Conservation (phyloP, 108 stramenopile genomes). For the Parmales sp. region DNA sequence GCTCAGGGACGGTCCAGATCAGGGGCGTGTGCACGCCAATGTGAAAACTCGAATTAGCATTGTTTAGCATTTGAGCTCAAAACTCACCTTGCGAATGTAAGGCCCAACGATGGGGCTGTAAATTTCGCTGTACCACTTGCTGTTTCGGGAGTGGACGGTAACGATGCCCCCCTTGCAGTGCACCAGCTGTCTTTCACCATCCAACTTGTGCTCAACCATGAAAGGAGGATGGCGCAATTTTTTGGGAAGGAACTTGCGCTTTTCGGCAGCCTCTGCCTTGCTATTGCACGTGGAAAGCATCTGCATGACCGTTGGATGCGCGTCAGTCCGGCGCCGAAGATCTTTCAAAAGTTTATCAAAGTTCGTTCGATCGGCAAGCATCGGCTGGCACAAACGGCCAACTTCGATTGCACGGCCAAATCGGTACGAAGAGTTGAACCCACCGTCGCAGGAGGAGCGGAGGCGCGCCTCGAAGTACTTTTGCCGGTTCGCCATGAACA, state of each 20-base stretch:
- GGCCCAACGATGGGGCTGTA: slow-evolving; percentile 70
- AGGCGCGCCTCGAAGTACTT: no score
- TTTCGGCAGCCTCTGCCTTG: background rate
- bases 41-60: no score
- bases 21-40: no score
- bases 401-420: no score
- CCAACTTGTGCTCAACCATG: slow-evolving; percentile 59
- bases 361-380: slow-evolving; percentile 51
- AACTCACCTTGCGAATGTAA: slow-evolving; percentile 50
- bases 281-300: background rate
- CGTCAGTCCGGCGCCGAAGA: background rate
- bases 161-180: slow-evolving; percentile 35
- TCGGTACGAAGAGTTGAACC: no score
- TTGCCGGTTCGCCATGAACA: background rate
- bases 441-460: no score
- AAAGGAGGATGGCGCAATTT: slow-evolving; percentile 61
- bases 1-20: no score
- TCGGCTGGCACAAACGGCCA: slow-evolving; percentile 24
- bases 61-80: no score
- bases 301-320: background rate
- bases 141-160: slow-evolving; percentile 3
- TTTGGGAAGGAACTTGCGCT: slow-evolving; percentile 21
- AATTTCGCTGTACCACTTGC: slow-evolving; percentile 35
- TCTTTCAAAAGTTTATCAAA: slow-evolving; percentile 44
- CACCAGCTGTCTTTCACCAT: slow-evolving; percentile 66